Evolutionary conservation across 2,329 filamentous ascomycete species (phyloP).

Genomic region (Incumbomyces delicatus): DNA sequence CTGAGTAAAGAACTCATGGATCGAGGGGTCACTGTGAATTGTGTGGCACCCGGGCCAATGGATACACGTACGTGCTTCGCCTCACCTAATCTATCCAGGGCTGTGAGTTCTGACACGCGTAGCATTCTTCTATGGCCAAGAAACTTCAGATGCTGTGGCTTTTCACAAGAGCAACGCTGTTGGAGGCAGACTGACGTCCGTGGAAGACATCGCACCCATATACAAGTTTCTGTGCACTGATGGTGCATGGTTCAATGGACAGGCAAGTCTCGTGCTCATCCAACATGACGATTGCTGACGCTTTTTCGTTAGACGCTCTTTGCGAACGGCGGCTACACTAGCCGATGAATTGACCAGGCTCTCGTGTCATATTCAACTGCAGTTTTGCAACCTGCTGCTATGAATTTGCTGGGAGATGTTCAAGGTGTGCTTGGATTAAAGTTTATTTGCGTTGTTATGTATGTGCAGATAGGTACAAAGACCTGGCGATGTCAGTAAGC

Average conservation of each 20-base stretch:
- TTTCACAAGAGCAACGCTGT: slow-evolving; percentile 38
- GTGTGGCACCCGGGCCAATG: slow-evolving; percentile 24
- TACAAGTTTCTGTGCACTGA: slow-evolving; percentile 37
- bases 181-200: slow-evolving; percentile 33
- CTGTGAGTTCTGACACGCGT: not conserved
- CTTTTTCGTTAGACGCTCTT: slow-evolving; percentile 30
- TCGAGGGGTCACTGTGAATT: slow-evolving; percentile 31
- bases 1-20: slow-evolving; percentile 17
- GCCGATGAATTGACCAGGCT: slow-evolving; percentile 23
- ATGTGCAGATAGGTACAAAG: no score
- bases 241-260: slow-evolving; percentile 38
- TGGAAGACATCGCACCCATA: slow-evolving; percentile 38
- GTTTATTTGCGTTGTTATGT: no score
- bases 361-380: no score
- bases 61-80: slow-evolving; percentile 5
- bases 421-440: no score
- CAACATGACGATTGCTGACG: not conserved
- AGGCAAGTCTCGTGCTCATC: slow-evolving; percentile 16
- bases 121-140: slow-evolving; percentile 39
- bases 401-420: no score
- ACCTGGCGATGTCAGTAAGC: no score
- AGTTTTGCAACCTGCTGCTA: no score
- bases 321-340: slow-evolving; percentile 41
- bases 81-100: not conserved
- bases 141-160: slow-evolving; percentile 33